These are phyloP conservation scores for Emmonsia crescens DNA, from an alignment of 2,329 filamentous ascomycete genomes.

Conservation along the genomic window DNA sequence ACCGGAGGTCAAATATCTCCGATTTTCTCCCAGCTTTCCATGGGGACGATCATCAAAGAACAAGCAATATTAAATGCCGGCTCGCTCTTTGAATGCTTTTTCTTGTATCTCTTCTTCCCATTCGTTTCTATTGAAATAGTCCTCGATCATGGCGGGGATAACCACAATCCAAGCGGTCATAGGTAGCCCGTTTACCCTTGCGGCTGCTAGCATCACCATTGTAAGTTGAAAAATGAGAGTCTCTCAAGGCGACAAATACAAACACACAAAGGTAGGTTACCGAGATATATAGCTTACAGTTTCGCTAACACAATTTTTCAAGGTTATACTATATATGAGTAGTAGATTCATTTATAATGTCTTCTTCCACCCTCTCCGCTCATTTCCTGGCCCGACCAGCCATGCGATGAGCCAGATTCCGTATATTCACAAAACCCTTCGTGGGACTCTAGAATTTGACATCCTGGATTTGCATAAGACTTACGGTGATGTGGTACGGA, in stretches of 20 bases:
- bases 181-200: neutral
- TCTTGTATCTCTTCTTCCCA: neutral
- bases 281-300: neutral
- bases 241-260: neutral
- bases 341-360: slow-evolving; percentile 15
- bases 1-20: no score
- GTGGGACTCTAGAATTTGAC: slow-evolving; percentile 15
- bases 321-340: neutral
- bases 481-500: slow-evolving; percentile 22
- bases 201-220: neutral
- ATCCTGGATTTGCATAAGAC: slow-evolving; percentile 18
- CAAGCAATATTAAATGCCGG: no score
- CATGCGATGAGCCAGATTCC: slow-evolving; percentile 12
- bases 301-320: neutral
- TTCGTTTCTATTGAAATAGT: neutral
- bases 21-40: no score
- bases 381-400: slow-evolving; percentile 16
- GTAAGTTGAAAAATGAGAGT: neutral
- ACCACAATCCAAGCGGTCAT: neutral
- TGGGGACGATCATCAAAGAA: no score
- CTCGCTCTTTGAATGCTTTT: neutral
- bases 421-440: slow-evolving; percentile 8
- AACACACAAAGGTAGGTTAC: neutral
- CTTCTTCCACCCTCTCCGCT: slow-evolving; percentile 17
- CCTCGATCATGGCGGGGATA: neutral